These are phyloP conservation scores for Pichia heedii DNA, from an alignment of 805 yeast genomes.

Conservation along the genomic window DNA sequence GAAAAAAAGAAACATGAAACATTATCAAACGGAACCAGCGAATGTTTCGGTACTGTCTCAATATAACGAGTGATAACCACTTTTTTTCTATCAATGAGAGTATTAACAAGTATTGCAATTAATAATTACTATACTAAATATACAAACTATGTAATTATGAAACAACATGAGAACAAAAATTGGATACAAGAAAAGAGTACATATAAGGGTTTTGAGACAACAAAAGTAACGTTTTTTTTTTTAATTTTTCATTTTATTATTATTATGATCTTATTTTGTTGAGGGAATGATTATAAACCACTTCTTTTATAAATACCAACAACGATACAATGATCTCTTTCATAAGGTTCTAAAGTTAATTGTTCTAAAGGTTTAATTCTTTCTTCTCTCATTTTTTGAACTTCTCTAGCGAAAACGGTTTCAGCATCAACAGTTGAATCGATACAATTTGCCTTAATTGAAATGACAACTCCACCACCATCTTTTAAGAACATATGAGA, in stretches of 20 bases:
- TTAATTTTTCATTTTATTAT: not conserved
- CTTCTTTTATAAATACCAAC: constrained; percentile 95
- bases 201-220: not conserved
- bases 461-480: constrained; percentile 96
- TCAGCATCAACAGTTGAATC: constrained; percentile 99
- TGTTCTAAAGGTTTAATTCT: constrained; percentile 97
- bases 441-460: constrained; percentile 99
- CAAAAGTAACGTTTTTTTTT: not conserved
- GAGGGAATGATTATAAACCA: constrained; percentile 38
- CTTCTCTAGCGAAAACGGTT: constrained; percentile 98
- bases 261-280: not conserved
- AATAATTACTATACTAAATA: not conserved
- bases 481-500: constrained; percentile 97
- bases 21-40: too few relatives aligned
- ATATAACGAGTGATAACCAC: too few relatives aligned
- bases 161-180: too few relatives aligned
- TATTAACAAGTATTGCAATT: too few relatives aligned
- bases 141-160: not conserved
- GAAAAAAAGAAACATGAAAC: too few relatives aligned
- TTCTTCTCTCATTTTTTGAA: constrained; percentile 97
- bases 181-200: not conserved
- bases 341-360: constrained; percentile 98
- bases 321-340: constrained; percentile 99
- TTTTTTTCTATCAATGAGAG: too few relatives aligned
- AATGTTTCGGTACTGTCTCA: too few relatives aligned